Evolutionary conservation across 768 basidiomycete genomes (phyloP), one percentile per base, ranked within the genome.

Genomic region (Termitomyces sp.): DNA sequence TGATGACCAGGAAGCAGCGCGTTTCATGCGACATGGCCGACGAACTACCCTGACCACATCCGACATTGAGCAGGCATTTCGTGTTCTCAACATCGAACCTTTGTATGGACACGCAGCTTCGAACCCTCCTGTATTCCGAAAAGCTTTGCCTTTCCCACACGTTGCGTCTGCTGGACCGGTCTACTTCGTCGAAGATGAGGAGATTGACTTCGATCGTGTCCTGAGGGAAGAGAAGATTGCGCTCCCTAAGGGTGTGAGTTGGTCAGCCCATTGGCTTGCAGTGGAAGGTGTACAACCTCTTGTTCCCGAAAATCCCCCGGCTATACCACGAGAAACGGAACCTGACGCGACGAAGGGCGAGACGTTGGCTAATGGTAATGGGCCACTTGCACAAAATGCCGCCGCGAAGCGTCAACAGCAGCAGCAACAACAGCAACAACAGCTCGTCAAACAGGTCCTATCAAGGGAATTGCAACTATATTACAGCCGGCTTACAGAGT

Each of bases 261-360:
- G 92, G 88, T 89, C 87, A 0, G 95, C 97, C 2, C 97, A 99
- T 69, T 99, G 97, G 97, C 81, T 99, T 33, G 95, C 95, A 0
- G 94, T 99, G 39, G 97, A 99, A 65, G 97, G 97, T 26, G 91
- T 99, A 13, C 97, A 98, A 67, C 63, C 67, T 27, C 59, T 65
- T 16, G 59, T 65, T 4, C 64, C 64, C n/a, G 64, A 65, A 60
- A 64, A 58, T 56, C 69, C 57, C 48, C 67, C 57, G 42, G 67
- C 61, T 58, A 64, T 57, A 58, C 62, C 52, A 52, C 67, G 61
- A 45, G 65, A 65, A n/a, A 67, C 68, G 26, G 66, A 70, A 48
- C 62, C 71, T 18, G 67, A 71, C 10, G 66, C 72, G 34, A 68
- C 71, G 43, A 70, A 79, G 58, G 44, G 69, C 24, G 60, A 76